Conservation (phyloP, 768 basidiomycete genomes). For the Russula compacta region DNA sequence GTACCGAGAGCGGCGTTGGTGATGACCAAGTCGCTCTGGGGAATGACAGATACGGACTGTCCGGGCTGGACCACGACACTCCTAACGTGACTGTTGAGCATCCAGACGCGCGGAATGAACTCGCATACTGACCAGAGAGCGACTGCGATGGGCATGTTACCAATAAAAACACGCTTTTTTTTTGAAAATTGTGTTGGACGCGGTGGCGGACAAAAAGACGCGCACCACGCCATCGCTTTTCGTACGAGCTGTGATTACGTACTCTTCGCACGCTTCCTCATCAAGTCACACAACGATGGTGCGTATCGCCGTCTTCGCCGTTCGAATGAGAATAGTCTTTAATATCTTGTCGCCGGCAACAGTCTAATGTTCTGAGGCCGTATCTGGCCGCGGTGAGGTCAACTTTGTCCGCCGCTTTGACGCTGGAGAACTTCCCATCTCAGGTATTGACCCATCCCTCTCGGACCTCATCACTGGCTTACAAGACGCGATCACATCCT, state of each 20-base stretch:
- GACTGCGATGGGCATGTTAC: constrained; percentile 49
- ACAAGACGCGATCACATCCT: constrained; percentile 19
- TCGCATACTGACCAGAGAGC: constrained; percentile 47
- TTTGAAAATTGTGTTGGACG: background rate
- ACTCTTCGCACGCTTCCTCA: constrained; percentile 36
- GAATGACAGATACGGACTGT: constrained; percentile 44
- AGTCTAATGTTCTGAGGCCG: constrained; percentile 94
- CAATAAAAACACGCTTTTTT: constrained; percentile 6
- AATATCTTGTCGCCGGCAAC: background rate
- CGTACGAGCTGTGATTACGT: constrained; percentile 19
- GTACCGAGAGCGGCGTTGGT: constrained; percentile 80
- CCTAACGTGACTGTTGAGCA: constrained; percentile 33
- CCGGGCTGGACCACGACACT: constrained; percentile 51
- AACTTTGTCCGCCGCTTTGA: constrained; percentile 94
- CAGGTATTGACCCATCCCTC: constrained; percentile 49
- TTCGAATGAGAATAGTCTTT: background rate
- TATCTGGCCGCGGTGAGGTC: constrained; percentile 95
- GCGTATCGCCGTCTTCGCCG: background rate
- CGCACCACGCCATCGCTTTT: background rate
- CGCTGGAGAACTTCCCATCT: constrained; percentile 95
- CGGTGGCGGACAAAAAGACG: background rate
- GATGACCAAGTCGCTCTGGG: constrained; percentile 63
- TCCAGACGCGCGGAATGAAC: background rate
- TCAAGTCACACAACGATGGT: constrained; percentile 12
- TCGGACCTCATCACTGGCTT: constrained; percentile 2